Evolutionary conservation across 176 grass and related monocot genomes (phyloP).

Genomic region (Oryza coarctata): DNA sequence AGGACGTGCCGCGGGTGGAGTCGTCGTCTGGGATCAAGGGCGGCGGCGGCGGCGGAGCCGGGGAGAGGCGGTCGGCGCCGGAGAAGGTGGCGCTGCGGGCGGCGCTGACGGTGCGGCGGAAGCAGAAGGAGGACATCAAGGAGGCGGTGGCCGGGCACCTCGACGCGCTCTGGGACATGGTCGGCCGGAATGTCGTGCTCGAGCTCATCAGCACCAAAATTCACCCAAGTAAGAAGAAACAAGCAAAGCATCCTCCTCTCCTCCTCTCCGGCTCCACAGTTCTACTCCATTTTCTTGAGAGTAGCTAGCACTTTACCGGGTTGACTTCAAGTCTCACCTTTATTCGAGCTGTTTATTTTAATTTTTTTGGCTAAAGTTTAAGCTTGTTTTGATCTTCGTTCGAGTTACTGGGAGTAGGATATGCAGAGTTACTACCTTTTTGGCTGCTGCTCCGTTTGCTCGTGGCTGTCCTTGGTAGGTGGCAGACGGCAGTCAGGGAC

Average conservation of each 20-base stretch:
- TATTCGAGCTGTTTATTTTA: constrained; percentile 8
- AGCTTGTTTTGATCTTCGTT: background rate
- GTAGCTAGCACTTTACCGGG: background rate
- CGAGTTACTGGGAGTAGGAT: constrained; percentile 1
- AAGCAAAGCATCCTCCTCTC: background rate
- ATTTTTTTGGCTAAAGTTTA: background rate
- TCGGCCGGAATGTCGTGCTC: constrained; percentile 75
- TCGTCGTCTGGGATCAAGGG: constrained; percentile 21
- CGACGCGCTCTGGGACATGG: constrained; percentile 82
- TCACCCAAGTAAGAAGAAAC: constrained; percentile 64
- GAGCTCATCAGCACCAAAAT: constrained; percentile 94
- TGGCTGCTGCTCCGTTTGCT: background rate
- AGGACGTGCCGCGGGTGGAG: constrained; percentile 52
- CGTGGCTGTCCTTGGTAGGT: constrained; percentile 4
- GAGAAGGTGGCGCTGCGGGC: constrained; percentile 66
- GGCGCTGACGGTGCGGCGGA: constrained; percentile 83
- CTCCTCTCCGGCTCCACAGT: background rate
- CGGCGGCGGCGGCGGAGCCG: background rate
- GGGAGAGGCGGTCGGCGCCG: constrained; percentile 12
- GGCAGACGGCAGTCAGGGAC: constrained; percentile 7
- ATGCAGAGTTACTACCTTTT: constrained; percentile 36
- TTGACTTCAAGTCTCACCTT: constrained; percentile 26
- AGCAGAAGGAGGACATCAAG: constrained; percentile 96
- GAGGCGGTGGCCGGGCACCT: constrained; percentile 75
- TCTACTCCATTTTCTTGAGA: no score